Base-by-base conservation (phyloP, 2,329 filamentous ascomycete species). In the Berkeleyomyces basicola region DNA sequence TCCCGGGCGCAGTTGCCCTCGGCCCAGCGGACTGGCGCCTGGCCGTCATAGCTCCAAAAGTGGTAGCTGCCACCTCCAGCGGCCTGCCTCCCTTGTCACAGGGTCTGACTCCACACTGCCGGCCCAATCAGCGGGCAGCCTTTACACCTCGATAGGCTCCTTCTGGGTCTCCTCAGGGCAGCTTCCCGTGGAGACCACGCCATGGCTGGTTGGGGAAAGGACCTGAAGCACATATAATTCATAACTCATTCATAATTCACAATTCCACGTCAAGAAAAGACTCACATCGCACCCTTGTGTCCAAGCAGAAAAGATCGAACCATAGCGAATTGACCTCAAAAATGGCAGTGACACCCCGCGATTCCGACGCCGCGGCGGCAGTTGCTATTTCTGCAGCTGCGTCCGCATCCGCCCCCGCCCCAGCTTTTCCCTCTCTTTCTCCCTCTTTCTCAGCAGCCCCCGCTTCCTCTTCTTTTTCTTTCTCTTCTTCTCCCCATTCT, bases 371-470 rank as follows among this genome's bases (percentile, higher is more conserved):
- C 58, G 61, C 64, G 16, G 63, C 61, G 64, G 61, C 59, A 76
- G 74, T 65, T 46, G 43, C 49, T 51, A 37, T 44, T 59, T 44
- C 43, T 16, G 44, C n/a, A 16, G 11, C 46, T n/a, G 39, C 14
- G 23, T 42, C 51, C 10, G 10, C 7, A 3, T 47, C 44, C 40
- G 39, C 44, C 46, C 14, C 46, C 47, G 31, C n/a, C 33, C 31
- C 55, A 58, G 40, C 47, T 40, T n/a, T 39, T 73, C 71, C 60
- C 71, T 71, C 66, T 39, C 42, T 47, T 58, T 23, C 46, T 62
- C 44, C 46, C 7, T 43, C 39, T 33, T 59, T 58, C 81, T 65
- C 16, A 59, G 58, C 57, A 65, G 66, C 36, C 67, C 68, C 42
- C 66, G 67, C 58, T 69, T 63, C 66, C 60, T 67, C 63, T 68